These are phyloP conservation scores for Peterozyma toletana DNA, from an alignment of 805 yeast genomes.

Conservation along the genomic window DNA sequence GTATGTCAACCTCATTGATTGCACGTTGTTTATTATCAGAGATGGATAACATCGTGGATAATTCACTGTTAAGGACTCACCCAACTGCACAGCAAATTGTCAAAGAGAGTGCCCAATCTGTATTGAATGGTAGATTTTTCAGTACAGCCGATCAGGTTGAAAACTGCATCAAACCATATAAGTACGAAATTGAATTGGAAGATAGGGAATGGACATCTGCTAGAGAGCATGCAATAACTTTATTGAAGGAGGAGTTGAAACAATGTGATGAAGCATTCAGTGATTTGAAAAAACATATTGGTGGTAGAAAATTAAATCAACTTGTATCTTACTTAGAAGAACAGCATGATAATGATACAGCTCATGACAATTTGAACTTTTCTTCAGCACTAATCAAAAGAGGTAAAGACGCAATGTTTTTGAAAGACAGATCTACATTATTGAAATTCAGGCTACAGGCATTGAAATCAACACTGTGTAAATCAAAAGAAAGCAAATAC, in stretches of 20 bases:
- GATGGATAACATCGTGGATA: conserved; percentile 63
- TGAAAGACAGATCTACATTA: conserved; percentile 65
- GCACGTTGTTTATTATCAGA: conserved; percentile 77
- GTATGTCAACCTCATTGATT: conserved; percentile 76
- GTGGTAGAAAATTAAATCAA: conserved; percentile 76
- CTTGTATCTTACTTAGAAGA: conserved; percentile 65
- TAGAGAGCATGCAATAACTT: conserved; percentile 64
- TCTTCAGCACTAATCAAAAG: conserved; percentile 64
- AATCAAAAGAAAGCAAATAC: conserved; percentile 70
- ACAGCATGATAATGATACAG: conserved; percentile 26
- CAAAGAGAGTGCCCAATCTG: conserved; percentile 76
- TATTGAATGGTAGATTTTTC: conserved; percentile 69
- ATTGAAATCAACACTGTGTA: conserved; percentile 70
- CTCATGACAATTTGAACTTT: conserved; percentile 78
- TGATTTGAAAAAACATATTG: conserved; percentile 60
- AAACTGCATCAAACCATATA: conserved; percentile 95
- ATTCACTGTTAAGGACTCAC: conserved; percentile 74
- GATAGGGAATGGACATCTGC: conserved; percentile 89
- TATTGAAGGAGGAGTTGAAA: conserved; percentile 76
- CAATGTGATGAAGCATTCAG: conserved; percentile 69
- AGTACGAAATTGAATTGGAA: conserved; percentile 94
- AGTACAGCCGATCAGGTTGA: conserved; percentile 98
- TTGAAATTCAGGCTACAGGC: conserved; percentile 71
- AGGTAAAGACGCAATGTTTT: conserved; percentile 80
- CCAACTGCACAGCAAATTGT: conserved; percentile 82